Base-by-base conservation (phyloP, 768 basidiomycete species). In the Tylopilus felleus region DNA sequence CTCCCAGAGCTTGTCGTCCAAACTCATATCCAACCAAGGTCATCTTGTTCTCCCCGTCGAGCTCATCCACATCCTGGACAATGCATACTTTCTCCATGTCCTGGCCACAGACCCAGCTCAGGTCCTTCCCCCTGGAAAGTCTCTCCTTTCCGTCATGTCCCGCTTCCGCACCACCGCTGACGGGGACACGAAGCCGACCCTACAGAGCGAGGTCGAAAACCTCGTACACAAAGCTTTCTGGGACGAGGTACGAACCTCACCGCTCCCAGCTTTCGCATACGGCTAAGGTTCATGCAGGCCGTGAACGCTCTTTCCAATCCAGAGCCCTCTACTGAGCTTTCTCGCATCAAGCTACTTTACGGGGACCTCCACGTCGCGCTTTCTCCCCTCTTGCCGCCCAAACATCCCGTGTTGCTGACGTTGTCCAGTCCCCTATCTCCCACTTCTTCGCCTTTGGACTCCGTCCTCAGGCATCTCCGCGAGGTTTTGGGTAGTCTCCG, bases 91-190 rank as follows among this genome's bases (percentile, higher is more conserved):
- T 58, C 76, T 90, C 9, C 85, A 88, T 63, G 58, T 81, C n/a
- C 80, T 90, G 12, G 82, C 83, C 4, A 84, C 78, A 4, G 79
- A 88, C 39, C 81, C 85, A 7, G 62, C 72, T 0, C 77, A 74
- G 42, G 76, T 86, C 8, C 70, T 90, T n/a, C 85, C 88, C 3
- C 79, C 83, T 1, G 85, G 84, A 47, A 90, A 90, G 67, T 86
- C 86, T 1, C 71, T 89, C 5, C 68, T 89, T 5, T 86, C 88
- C 8, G 78, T 84, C 73, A 72, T 90, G 65, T 71, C 76, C 19
- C 60, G 62, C 17, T 55, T 71, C 0, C 60, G 59, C 42, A 53
- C 47, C 17, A 48, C 57, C 38, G 44, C 47, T 25, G 57, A 55
- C n/a, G 61, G 55, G 17, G 62, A 61, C 17, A 39, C 60, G 16